A percentile compares a stretch with the other conserved stretches of the same genome.
These are phyloP conservation scores for Coniochaeta sp. DNA, from an alignment of 2,329 filamentous ascomycete genomes.

Conservation along the genomic window DNA sequence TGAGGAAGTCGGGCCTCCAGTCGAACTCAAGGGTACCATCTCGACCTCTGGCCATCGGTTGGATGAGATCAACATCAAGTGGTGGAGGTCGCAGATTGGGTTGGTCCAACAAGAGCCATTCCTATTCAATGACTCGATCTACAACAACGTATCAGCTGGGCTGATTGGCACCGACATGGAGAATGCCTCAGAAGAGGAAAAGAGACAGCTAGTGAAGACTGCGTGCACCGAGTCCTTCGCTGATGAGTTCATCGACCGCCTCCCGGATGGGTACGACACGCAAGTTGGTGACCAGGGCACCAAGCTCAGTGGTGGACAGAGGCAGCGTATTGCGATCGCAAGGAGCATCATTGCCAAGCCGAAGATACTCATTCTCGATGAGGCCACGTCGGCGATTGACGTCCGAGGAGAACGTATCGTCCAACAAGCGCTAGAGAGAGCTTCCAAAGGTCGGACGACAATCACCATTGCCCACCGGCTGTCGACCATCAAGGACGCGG, in stretches of 20 bases:
- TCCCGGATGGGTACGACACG: constrained; percentile 61
- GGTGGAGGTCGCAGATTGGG: constrained; percentile 43
- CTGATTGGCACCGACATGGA: constrained; percentile 33
- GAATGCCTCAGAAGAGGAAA: constrained; percentile 25
- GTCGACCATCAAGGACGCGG: constrained; percentile 68
- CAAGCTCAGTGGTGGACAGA: constrained; percentile 70
- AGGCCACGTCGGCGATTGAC: constrained; percentile 65
- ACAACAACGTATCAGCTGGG: constrained; percentile 45
- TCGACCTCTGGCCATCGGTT: constrained; percentile 45
- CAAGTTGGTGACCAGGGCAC: constrained; percentile 70
- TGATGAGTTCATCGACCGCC: constrained; percentile 57
- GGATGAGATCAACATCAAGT: constrained; percentile 53
- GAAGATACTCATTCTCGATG: constrained; percentile 61
- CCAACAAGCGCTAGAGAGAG: constrained; percentile 60
- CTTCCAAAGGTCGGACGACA: constrained; percentile 54
- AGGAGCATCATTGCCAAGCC: constrained; percentile 60
- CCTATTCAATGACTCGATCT: constrained; percentile 40
- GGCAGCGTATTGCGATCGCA: constrained; percentile 63
- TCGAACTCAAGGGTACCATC: constrained; percentile 45
- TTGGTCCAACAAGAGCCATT: constrained; percentile 30
- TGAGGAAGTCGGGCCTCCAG: constrained; percentile 21
- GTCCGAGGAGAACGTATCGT: constrained; percentile 46
- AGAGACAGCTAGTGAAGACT: constrained; percentile 51
- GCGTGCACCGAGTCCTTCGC: constrained; percentile 63
- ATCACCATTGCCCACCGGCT: constrained; percentile 70